phyloP scores from a whole-genome alignment of 2,329 filamentous ascomycete species.

The Microsporum canis region DNA sequence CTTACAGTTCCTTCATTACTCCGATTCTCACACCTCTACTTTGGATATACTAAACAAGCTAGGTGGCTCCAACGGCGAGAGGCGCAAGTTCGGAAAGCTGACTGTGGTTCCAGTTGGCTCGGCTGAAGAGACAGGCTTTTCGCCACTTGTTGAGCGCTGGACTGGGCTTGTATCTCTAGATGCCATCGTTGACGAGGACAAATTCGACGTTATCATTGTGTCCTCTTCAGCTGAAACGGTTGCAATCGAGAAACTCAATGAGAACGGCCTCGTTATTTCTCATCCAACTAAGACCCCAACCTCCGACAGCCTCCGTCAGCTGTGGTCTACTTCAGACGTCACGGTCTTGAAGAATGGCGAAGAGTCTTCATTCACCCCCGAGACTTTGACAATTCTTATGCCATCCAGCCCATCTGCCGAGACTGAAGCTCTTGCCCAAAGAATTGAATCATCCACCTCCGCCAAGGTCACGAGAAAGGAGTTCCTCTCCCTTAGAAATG shows the following conservation, averaged over 20 bases:
- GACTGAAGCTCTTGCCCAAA: constrained; percentile 6
- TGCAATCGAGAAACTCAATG: not conserved
- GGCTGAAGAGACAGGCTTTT: not conserved
- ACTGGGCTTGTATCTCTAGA: constrained; percentile 4
- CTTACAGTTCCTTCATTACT: constrained; percentile 17
- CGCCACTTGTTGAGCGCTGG: constrained; percentile 5
- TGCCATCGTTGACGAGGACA: not conserved
- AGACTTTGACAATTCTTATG: constrained; percentile 7
- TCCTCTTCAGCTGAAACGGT: not conserved
- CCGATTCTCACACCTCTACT: constrained; percentile 15
- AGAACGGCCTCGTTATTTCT: constrained; percentile 6
- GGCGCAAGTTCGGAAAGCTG: constrained; percentile 7
- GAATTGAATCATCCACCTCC: constrained; percentile 6
- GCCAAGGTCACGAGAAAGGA: constrained; percentile 5
- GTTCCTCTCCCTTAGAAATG: constrained; percentile 6
- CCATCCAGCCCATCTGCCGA: constrained; percentile 5
- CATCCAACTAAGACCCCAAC: not conserved
- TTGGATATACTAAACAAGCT: constrained; percentile 6
- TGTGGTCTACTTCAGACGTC: constrained; percentile 4
- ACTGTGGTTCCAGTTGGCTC: constrained; percentile 1
- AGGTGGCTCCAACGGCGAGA: constrained; percentile 2
- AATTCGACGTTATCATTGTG: constrained; percentile 5
- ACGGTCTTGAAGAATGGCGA: not conserved
- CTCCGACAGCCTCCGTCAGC: not conserved
- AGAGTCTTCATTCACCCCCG: not conserved